These are phyloP conservation scores for Leccinellum albellum DNA, from an alignment of 768 basidiomycete species.

Conservation along the genomic window DNA sequence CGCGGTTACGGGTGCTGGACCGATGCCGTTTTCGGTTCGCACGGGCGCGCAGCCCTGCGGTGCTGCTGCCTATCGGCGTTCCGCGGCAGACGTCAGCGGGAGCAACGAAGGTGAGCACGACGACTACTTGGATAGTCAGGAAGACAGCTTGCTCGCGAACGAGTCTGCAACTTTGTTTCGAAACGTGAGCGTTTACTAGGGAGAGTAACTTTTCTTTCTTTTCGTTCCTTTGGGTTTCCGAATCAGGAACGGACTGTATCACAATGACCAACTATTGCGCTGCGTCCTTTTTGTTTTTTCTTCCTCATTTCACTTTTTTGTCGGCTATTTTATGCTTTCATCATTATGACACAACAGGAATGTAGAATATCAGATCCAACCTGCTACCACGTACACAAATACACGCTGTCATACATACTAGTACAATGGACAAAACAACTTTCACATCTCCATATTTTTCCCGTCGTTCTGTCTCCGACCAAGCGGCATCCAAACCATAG, in stretches of 20 bases:
- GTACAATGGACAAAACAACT: slow-evolving; percentile 1
- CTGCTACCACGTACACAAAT: not conserved
- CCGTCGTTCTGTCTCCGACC: not conserved
- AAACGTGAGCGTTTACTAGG: slow-evolving; percentile 23
- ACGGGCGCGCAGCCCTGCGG: slow-evolving; percentile 10
- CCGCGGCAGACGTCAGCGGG: slow-evolving; percentile 1
- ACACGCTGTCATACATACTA: slow-evolving; percentile 1
- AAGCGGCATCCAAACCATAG: not conserved
- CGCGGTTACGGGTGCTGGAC: slow-evolving; percentile 17
- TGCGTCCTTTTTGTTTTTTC: not conserved
- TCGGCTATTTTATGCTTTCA: slow-evolving; percentile 21
- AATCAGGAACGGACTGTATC: not conserved
- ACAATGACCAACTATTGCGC: not conserved
- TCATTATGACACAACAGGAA: slow-evolving; percentile 12
- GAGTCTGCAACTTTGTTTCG: slow-evolving; percentile 18
- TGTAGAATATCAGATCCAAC: slow-evolving; percentile 10
- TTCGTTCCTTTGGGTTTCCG: not conserved
- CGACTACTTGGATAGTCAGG: slow-evolving; percentile 12
- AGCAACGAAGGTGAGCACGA: slow-evolving; percentile 1
- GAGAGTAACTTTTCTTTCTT: not conserved
- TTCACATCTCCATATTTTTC: not conserved
- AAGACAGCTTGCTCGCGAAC: slow-evolving; percentile 16
- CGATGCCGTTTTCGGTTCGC: slow-evolving; percentile 13
- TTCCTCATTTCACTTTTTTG: not conserved
- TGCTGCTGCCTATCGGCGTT: not conserved